Evolutionary conservation across 371 early-diverging fungal species (phyloP).

Genomic region (Apophysomyces ossiformis): DNA sequence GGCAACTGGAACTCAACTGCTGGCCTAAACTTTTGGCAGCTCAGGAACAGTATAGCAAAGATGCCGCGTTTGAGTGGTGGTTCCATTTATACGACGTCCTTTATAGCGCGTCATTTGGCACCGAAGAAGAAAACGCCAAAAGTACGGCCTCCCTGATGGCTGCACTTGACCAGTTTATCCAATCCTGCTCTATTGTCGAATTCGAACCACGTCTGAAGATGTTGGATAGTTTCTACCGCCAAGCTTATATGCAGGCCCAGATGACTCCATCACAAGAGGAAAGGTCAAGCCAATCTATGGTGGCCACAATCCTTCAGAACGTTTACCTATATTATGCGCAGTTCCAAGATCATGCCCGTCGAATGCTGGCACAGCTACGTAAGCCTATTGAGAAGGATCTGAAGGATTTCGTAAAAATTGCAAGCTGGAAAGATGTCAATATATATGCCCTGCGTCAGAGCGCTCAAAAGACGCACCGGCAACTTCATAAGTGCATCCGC

Average conservation of each 20-base stretch:
- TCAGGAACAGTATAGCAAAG: constrained; percentile 74
- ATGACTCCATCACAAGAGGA: constrained; percentile 30
- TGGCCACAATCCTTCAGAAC: constrained; percentile 56
- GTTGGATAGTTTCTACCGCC: constrained; percentile 74
- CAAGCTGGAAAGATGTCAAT: constrained; percentile 97
- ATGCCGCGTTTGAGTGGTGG: constrained; percentile 82
- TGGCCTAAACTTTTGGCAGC: constrained; percentile 89
- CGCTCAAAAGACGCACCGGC: constrained; percentile 89
- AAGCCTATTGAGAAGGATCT: constrained; percentile 89
- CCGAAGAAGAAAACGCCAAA: constrained; percentile 32
- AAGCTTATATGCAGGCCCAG: constrained; percentile 50
- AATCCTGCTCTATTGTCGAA: constrained; percentile 83
- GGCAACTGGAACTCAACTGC: constrained; percentile 88
- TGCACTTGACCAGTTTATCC: constrained; percentile 81
- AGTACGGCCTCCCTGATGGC: constrained; percentile 52
- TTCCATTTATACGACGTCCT: constrained; percentile 81
- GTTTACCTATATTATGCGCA: constrained; percentile 80
- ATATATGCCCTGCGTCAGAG: constrained; percentile 91
- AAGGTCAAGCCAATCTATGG: constrained; percentile 28
- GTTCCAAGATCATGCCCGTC: constrained; percentile 63
- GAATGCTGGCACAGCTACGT: constrained; percentile 59
- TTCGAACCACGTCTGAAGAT: constrained; percentile 80
- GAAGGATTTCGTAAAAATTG: constrained; percentile 92
- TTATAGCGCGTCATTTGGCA: constrained; percentile 38
- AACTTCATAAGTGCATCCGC: constrained; percentile 87